A percentile compares a stretch with the other conserved stretches of the same genome.
phyloP scores from a whole-genome alignment of 495 filamentous ascomycete species.

The Jackrogersella minutella region DNA sequence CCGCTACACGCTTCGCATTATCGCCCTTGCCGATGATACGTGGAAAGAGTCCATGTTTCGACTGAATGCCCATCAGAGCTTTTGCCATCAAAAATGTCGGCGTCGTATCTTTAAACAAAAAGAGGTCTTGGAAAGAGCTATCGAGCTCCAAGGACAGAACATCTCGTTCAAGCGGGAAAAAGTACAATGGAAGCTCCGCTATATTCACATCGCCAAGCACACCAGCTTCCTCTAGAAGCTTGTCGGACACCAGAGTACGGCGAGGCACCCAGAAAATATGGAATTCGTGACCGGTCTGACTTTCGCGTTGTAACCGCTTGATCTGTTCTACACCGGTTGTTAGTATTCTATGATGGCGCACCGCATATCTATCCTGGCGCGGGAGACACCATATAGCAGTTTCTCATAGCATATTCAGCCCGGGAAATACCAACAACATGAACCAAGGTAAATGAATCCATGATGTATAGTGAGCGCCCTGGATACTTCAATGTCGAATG shows the following conservation, averaged over 20 bases:
- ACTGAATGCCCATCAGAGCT: conserved; percentile 95
- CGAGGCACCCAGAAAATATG: conserved; percentile 93
- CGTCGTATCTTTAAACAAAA: conserved; percentile 90
- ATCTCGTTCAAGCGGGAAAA: conserved; percentile 90
- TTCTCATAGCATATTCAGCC: conserved; percentile 34
- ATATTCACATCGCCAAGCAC: conserved; percentile 93
- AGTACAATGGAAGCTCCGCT: conserved; percentile 83
- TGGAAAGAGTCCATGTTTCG: conserved; percentile 91
- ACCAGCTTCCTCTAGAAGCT: conserved; percentile 90
- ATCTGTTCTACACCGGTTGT: conserved; percentile 76
- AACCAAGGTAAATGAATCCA: conserved; percentile 28
- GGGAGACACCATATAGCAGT: conserved; percentile 18
- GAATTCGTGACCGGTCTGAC: conserved; percentile 90
- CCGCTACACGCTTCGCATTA: conserved; percentile 85
- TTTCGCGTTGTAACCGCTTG: conserved; percentile 83
- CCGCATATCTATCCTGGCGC: background rate
- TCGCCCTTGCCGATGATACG: conserved; percentile 97
- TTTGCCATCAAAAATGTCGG: conserved; percentile 85
- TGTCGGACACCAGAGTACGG: conserved; percentile 88
- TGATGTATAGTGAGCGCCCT: conserved; percentile 40
- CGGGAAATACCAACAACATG: conserved; percentile 29
- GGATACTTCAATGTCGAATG: conserved; percentile 24
- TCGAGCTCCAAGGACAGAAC: conserved; percentile 90
- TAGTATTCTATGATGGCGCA: conserved; percentile 42
- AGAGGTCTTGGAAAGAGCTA: conserved; percentile 84